Base-by-base conservation (phyloP, 78 protist genomes). In the Chrysochromulina parva region DNA sequence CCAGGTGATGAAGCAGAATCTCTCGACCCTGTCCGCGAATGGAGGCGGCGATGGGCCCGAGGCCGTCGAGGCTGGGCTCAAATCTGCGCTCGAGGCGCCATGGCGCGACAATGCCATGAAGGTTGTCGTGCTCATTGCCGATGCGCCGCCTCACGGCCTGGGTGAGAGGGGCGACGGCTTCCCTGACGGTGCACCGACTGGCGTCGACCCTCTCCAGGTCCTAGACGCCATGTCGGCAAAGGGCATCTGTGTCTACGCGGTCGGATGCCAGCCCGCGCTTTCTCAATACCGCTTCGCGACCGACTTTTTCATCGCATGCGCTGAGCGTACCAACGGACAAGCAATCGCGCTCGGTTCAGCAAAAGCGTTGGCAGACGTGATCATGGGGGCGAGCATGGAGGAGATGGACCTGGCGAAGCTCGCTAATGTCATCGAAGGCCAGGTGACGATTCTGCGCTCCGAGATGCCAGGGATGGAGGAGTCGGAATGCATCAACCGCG, bases 41-140 rank as follows among this genome's bases (percentile, higher is more conserved):
- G 91, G 91, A 1, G 91, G 91, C 54, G 91, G 91, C 9, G 91
- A 89, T 16, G 91, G 91, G 55, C 91, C 91, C 14, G 91, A 89
- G 69, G 91, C 91, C 10, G 87, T 89, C 22, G 59, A n/a, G 4
- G 84, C 84, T 20, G 91, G 48, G 24, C 22, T 89, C 20, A 9
- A 16, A 19, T 81, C 22, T 9, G 50, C 84, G 53, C 81, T 2
- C 71, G 24, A 10, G 50, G 14, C 20, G 80, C 65, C 13, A 2
- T 89, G 52, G 65, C 54, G 91, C 16, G 26, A 81, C 53, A 4
- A 67, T 58, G 80, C 91, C 50, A 20, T 82, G 50, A 89, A 73
- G 60, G 55, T 89, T 11, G 9, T 5, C 55, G 84, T 89, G 14
- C 50, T 89, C 17, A 74, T 89, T 62, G 71, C 89, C 0, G 89